Conservation (phyloP, 257 asterid genomes). For the Forsythia viridissima region DNA sequence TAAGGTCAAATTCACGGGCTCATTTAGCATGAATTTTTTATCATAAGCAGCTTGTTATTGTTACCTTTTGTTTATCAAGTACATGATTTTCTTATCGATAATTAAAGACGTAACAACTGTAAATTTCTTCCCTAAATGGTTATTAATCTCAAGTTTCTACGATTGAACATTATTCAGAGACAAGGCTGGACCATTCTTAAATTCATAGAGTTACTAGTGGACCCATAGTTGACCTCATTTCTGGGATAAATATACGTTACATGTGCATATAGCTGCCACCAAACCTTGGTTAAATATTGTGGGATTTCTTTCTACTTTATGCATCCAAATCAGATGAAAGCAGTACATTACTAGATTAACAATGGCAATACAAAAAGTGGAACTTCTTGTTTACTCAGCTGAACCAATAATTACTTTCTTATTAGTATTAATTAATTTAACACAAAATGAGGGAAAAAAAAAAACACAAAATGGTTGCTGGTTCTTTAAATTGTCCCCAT, state of each 20-base stretch:
- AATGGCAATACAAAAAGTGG: not conserved
- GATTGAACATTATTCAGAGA: not conserved
- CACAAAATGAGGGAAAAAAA: not conserved
- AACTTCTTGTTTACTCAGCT: not conserved
- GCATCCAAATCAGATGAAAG: not conserved
- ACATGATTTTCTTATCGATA: not conserved
- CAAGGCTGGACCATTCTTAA: not conserved
- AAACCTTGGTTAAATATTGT: not conserved
- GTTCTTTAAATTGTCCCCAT: too few species aligned
- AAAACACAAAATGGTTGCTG: too few species aligned
- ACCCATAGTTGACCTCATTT: not conserved
- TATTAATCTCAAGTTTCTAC: not conserved
- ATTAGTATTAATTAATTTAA: too few species aligned
- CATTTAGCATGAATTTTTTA: not conserved
- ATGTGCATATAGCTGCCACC: not conserved
- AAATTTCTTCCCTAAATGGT: not conserved
- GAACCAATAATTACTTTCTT: too few species aligned
- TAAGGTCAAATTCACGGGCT: not conserved
- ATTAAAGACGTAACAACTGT: not conserved
- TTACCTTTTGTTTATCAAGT: not conserved
- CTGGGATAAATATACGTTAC: not conserved
- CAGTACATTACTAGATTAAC: not conserved
- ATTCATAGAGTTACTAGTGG: not conserved
- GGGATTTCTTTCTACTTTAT: not conserved
- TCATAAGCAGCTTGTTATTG: not conserved